Conservation (phyloP, 2,329 filamentous ascomycete species). For the Trichophyton rubrum region DNA sequence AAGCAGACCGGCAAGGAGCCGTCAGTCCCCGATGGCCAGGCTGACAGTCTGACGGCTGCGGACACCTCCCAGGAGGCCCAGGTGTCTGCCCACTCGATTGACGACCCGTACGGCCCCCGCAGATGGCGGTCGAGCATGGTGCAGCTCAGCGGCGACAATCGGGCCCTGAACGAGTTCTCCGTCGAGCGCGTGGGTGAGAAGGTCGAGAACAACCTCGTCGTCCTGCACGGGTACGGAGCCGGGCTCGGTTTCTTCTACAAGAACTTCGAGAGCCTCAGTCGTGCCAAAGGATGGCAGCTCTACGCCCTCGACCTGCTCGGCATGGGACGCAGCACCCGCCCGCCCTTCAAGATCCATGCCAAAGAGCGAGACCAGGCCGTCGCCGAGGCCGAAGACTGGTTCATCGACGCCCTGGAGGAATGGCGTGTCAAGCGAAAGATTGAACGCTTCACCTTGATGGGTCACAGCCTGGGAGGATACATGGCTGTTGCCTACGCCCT, state of each 20-base stretch:
- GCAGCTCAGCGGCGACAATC: constrained; percentile 67
- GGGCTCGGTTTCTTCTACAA: constrained; percentile 97
- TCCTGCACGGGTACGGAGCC: constrained; percentile 93
- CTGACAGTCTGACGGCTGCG: constrained; percentile 23
- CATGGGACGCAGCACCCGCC: constrained; percentile 80
- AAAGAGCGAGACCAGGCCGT: constrained; percentile 73
- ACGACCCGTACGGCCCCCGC: constrained; percentile 72
- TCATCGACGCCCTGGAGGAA: constrained; percentile 89
- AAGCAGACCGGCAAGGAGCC: constrained; percentile 45
- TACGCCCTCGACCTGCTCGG: constrained; percentile 92
- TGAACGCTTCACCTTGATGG: constrained; percentile 83
- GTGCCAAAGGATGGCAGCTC: constrained; percentile 68
- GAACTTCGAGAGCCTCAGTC: constrained; percentile 81
- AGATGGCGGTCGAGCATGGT: constrained; percentile 81
- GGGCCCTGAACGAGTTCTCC: constrained; percentile 84
- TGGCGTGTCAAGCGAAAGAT: constrained; percentile 84
- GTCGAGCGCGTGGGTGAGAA: constrained; percentile 71
- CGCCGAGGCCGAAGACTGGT: constrained; percentile 84
- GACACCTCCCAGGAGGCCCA: constrained; percentile 30
- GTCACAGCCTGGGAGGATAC: constrained; percentile 89
- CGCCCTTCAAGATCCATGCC: constrained; percentile 69
- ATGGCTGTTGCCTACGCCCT: constrained; percentile 89
- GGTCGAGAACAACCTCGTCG: constrained; percentile 75
- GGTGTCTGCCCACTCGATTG: constrained; percentile 38
- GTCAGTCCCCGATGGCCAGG: constrained; percentile 8